Base-by-base conservation (phyloP, 1,284 basidiomycete genomes). In the Austroboletus novae-zelandiae region DNA sequence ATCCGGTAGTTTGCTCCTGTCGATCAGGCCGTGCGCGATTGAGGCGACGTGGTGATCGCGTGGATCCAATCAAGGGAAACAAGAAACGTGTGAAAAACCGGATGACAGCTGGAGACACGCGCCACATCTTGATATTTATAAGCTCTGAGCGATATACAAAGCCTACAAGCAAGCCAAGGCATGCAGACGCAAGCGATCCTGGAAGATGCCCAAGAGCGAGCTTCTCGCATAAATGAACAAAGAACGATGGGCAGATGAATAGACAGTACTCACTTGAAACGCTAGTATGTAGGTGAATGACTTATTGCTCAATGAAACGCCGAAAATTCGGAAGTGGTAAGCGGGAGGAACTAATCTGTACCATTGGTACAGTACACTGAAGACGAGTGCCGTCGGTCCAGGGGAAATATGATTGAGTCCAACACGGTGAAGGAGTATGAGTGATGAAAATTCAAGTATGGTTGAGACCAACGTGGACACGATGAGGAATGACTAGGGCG, bases 301-400 rank as follows among this genome's bases (percentile, higher is more conserved):
- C 67, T 94, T 94, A 75, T 87, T 89, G 53, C 77, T 85, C 54
- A 92, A 69, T 9, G 80, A 71, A n/a, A 92, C 55, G 5, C 89
- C 88, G 54, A 91, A 86, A 20, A 94, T 74, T 29, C 79, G 77
- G 69, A 89, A 90, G 40, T 76, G 76, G 69, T 94, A 95, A 5
- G 83, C 76, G 0, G 83, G 71, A 0, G 92, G 92, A 1, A 93
- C 81, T 36, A 90, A 78, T 46, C 89, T 77, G 49, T 80, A 79
- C 68, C 88, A 88, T 62, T 94, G 92, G 69, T 90, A 94, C 42
- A 94, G 60, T 42, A 92, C 80, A 60, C 80, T 81, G 74, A 86
- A 88, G 11, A 89, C 62, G 6, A 93, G 62, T 2, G 86, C 77
- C 34, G 82, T 78, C 1, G 91, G 89, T 2, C 93, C 93, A 25